Percentiles rank a stretch among this genome's conserved stretches.
Conservation (phyloP, 805 yeast genomes). For the Nakazawaea laoshanensis region DNA sequence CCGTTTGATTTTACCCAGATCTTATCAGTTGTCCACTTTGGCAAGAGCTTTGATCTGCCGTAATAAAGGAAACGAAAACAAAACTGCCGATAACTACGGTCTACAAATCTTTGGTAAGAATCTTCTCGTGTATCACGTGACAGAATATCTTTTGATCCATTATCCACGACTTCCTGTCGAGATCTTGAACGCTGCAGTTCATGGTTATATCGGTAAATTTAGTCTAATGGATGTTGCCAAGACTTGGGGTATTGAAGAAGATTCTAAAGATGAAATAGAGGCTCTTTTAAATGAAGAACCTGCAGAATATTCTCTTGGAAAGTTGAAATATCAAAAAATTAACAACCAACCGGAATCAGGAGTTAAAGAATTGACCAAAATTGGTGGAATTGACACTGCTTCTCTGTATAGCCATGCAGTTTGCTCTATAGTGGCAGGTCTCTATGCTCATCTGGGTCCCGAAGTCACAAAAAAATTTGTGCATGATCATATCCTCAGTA, state of each 20-base stretch:
- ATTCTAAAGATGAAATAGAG: constrained; percentile 51
- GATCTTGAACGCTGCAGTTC: constrained; percentile 67
- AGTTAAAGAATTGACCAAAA: constrained; percentile 32
- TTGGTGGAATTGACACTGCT: constrained; percentile 21
- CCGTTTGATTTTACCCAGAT: constrained; percentile 56
- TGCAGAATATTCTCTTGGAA: constrained; percentile 61
- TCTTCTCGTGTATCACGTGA: constrained; percentile 63
- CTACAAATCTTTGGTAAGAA: constrained; percentile 77
- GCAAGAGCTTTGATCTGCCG: constrained; percentile 67
- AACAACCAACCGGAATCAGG: constrained; percentile 37
- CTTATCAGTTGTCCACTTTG: constrained; percentile 54
- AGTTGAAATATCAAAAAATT: constrained; percentile 36
- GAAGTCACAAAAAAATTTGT: constrained; percentile 62
- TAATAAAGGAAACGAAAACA: constrained; percentile 21
- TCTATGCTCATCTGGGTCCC: constrained; percentile 67
- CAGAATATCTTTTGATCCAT: constrained; percentile 61
- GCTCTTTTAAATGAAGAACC: constrained; percentile 65
- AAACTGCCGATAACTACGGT: constrained; percentile 66
- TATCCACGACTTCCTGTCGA: constrained; percentile 89
- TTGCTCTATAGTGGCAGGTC: constrained; percentile 76
- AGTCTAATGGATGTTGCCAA: constrained; percentile 61
- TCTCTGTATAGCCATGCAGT: constrained; percentile 61
- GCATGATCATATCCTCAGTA: constrained; percentile 66
- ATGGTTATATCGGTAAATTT: constrained; percentile 62
- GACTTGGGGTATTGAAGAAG: constrained; percentile 86